Percentiles rank a stretch among this genome's conserved stretches.
These are phyloP conservation scores for Daldinia vernicosa DNA, from an alignment of 495 filamentous ascomycete genomes.

Conservation along the genomic window DNA sequence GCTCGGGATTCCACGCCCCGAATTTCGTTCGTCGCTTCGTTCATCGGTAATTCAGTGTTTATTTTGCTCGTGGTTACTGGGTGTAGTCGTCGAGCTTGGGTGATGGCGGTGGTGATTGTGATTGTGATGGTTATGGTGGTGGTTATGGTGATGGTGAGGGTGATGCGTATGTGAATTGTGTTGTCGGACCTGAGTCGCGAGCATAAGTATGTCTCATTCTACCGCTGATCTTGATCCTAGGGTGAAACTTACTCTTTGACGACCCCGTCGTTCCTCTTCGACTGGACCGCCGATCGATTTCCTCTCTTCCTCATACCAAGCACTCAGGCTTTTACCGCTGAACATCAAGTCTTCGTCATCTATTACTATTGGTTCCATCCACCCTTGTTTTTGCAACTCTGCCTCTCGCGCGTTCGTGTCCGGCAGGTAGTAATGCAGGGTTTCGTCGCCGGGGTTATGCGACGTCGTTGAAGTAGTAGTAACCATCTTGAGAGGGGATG, in stretches of 20 bases:
- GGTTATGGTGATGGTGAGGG: constrained; percentile 40
- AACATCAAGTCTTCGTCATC: constrained; percentile 67
- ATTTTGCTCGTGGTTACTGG: constrained; percentile 34
- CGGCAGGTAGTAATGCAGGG: constrained; percentile 52
- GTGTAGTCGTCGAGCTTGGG: constrained; percentile 24
- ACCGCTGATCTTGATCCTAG: neutral
- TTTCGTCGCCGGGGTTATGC: constrained; percentile 32
- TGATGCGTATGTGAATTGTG: constrained; percentile 37
- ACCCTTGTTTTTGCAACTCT: constrained; percentile 50
- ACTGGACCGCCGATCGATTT: constrained; percentile 49
- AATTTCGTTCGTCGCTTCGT: neutral
- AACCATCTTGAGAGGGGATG: constrained; percentile 49
- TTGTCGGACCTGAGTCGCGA: constrained; percentile 34
- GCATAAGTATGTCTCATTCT: constrained; percentile 8
- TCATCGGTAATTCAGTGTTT: constrained; percentile 24
- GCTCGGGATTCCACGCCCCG: constrained; percentile 12
- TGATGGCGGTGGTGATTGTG: constrained; percentile 43
- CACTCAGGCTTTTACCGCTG: constrained; percentile 63
- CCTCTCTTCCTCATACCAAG: constrained; percentile 65
- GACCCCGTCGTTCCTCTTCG: constrained; percentile 56
- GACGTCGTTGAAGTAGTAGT: constrained; percentile 40
- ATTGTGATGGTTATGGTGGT: constrained; percentile 40
- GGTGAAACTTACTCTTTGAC: constrained; percentile 47
- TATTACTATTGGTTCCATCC: constrained; percentile 63
- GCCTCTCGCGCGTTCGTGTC: constrained; percentile 50